Evolutionary conservation across 257 asterid genomes (phyloP), one percentile per base, ranked within the genome.

Genomic region (Marsdenia floribunda): DNA sequence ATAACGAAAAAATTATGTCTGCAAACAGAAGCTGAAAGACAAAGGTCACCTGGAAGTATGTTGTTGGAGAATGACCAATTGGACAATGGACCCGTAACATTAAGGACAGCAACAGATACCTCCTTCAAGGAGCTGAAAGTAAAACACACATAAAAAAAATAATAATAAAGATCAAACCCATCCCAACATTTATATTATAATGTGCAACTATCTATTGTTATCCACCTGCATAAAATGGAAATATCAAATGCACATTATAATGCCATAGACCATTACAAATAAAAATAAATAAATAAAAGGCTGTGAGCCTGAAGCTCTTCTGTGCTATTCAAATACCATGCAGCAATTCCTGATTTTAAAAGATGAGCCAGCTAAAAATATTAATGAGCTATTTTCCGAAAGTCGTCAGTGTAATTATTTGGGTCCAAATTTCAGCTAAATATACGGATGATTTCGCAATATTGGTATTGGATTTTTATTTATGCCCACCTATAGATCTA

Each of bases 71-170:
- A 91, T 65, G 99, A 92, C 99, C 99, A 92, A 78, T 88, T 87
- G 76, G 96, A 90, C 76, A 95, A 80, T 50, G 99, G 96, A 73
- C 99, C 99, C 7, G 99, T 89, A 70, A 95, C 86, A 86, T 92
- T 92, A 26, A 95, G 85, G 81, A 92, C 97, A 44, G 97, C 88
- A 72, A 92, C 97, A 98, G 97, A 92, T 19, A 89, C 96, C 87
- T 95, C 97, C 89, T 89, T 80, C 73, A 85, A 76, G 77, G 96
- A 89, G 72, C 99, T 95, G 90, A 75, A 74, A 80, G 78, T 72
- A 71, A 80, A 77, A 74, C 19, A 37, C 73, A 74, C 21, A 74
- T 26, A 46, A 38, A 15, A 53, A 18, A 44, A 44, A 44, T 44
- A 44, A 29, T 29, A 53, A 63, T 55, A 4, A 26, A 66, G 49